Conservation (phyloP, 306 rosid genomes). For the Rosa chinensis region DNA sequence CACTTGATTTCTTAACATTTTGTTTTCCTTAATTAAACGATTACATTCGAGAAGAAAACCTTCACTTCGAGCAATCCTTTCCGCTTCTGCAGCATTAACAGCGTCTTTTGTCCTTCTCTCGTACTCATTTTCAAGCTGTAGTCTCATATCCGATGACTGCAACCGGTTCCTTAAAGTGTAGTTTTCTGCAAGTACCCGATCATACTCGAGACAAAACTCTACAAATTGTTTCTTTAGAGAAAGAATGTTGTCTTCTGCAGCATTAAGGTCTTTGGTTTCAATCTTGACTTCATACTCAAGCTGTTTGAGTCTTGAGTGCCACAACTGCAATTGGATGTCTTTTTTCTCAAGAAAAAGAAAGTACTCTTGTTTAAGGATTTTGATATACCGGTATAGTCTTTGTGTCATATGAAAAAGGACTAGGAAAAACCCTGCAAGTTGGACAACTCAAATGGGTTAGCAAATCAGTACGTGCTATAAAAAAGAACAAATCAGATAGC, state of each 20-base stretch:
- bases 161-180: neutral
- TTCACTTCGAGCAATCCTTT: neutral
- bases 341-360: neutral
- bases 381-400: neutral
- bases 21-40: neutral
- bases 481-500: neutral
- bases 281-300: neutral
- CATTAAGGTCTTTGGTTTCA: neutral
- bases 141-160: neutral
- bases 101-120: neutral
- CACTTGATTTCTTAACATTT: neutral
- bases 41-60: neutral
- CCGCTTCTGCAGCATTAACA: neutral
- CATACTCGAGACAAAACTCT: neutral
- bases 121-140: neutral
- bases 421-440: neutral
- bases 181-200: constrained; percentile 1
- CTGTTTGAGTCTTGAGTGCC: neutral
- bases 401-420: neutral
- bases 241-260: neutral
- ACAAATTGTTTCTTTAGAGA: neutral
- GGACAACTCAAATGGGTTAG: neutral
- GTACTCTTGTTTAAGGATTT: neutral
- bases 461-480: neutral
- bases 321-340: neutral